Evolutionary conservation across 805 yeast species (phyloP).

Genomic region (Lipomyces spencermartinsiae): DNA sequence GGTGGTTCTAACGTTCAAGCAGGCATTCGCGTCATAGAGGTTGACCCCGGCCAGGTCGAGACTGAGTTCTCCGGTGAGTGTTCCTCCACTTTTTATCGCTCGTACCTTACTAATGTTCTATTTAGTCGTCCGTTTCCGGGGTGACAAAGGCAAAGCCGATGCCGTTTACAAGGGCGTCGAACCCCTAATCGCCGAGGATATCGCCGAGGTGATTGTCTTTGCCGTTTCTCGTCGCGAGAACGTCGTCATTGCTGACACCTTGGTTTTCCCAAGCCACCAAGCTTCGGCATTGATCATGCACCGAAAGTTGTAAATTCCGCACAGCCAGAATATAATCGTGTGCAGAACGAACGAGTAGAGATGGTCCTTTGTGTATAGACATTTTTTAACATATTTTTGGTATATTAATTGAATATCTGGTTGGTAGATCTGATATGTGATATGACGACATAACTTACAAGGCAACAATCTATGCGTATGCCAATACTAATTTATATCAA

Average conservation of each 20-base stretch:
- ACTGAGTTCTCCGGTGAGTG: slow-evolving; percentile 64
- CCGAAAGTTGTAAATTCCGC: slow-evolving; percentile 26
- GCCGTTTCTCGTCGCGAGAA: slow-evolving; percentile 67
- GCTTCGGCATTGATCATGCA: slow-evolving; percentile 39
- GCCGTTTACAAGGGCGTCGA: slow-evolving; percentile 69
- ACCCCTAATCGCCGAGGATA: slow-evolving; percentile 74
- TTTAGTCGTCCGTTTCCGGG: slow-evolving; percentile 50
- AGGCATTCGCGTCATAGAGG: slow-evolving; percentile 67
- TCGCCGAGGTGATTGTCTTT: slow-evolving; percentile 76
- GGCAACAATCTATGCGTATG: slow-evolving; percentile 1
- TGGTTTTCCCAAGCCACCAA: slow-evolving; percentile 85
- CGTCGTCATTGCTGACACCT: slow-evolving; percentile 77
- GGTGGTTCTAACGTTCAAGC: not conserved
- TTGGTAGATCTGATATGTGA: not conserved
- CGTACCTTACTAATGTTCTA: not conserved
- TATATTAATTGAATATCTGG: not conserved
- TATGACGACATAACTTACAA: not conserved
- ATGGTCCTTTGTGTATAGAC: not conserved
- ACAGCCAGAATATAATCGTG: not conserved
- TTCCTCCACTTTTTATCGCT: slow-evolving; percentile 19
- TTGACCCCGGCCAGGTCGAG: slow-evolving; percentile 81
- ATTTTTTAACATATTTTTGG: slow-evolving; percentile 1
- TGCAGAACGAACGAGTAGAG: not conserved
- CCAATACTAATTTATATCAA: not conserved
- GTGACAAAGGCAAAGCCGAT: slow-evolving; percentile 65